phyloP scores from a whole-genome alignment of 495 filamentous ascomycete species.

The Aspergillus mulundensis region DNA sequence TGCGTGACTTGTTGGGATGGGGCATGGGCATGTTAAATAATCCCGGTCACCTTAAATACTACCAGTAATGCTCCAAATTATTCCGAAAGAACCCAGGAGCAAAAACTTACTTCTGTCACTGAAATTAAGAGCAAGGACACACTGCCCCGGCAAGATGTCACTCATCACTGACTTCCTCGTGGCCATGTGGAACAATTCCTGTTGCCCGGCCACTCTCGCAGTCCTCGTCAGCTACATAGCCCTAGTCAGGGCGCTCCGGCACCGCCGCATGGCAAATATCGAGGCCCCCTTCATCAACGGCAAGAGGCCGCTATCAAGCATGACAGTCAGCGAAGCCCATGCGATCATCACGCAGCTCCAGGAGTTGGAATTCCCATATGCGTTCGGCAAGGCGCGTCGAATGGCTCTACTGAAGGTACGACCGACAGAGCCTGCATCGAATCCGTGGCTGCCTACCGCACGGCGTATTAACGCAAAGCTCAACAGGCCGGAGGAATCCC shows the following conservation, averaged over 20 bases:
- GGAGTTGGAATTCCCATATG: slow-evolving; percentile 30
- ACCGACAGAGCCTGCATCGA: too few species aligned
- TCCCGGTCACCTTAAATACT: too few species aligned
- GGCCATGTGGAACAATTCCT: too few species aligned
- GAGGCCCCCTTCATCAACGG: not conserved
- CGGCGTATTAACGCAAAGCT: not conserved
- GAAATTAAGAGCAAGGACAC: too few species aligned
- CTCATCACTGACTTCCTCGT: too few species aligned
- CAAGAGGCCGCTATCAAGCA: slow-evolving; percentile 18
- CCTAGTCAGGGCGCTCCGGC: not conserved
- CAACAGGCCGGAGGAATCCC: slow-evolving; percentile 33
- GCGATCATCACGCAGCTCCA: slow-evolving; percentile 24
- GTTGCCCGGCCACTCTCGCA: not conserved
- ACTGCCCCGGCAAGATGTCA: too few species aligned
- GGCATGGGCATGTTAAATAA: too few species aligned
- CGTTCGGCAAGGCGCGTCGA: slow-evolving; percentile 21
- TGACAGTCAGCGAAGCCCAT: slow-evolving; percentile 31
- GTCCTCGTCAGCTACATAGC: not conserved
- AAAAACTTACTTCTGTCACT: too few species aligned
- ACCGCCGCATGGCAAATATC: not conserved
- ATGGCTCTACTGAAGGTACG: slow-evolving; percentile 31
- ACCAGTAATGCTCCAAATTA: too few species aligned
- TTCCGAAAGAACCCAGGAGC: too few species aligned
- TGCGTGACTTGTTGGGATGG: too few species aligned
- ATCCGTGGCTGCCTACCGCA: too few species aligned